Evolutionary conservation across 2,329 filamentous ascomycete species (phyloP), one percentile per base, ranked within the genome.

Genomic region (Geosmithia putterillii): DNA sequence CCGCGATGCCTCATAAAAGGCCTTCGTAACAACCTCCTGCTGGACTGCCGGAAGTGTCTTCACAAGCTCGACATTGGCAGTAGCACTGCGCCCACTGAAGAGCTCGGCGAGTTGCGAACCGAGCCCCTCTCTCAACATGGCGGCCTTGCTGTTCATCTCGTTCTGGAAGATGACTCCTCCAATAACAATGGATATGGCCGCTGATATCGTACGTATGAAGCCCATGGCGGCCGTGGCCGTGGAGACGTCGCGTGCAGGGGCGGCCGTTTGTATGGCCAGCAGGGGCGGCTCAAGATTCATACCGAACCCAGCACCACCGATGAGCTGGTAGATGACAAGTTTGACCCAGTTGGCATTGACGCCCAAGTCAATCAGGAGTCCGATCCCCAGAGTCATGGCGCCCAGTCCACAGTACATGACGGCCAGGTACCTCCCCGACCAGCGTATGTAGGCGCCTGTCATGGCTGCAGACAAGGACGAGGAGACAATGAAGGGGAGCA

Each of bases 251-350:
- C 66, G 60, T 7, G 70, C 71, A 15, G 68, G 64, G 35, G 84
- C 74, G 12, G 71, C 72, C 3, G 74, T 70, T 51, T 86, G 82
- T 5, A 86, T 67, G 0, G 76, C 74, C 34, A 83, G 71, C 20
- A 83, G 63, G 0, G 77, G 78, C 0, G 73, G 61, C 54, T 81
- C 77, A 56, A 81, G 79, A 54, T 78, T 76, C 34, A 76, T 72
- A 0, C 79, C 79, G 6, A 77, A 68, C 20, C 79, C 79, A 5
- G 76, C 52, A n/a, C 77, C 77, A 4, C 66, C 67, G 25, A 82
- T 62, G 40, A 82, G 59, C 56, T 81, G 75, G 52, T 67, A 82
- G 37, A 73, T 45, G 50, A 74, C 51, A 37, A 76, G 59, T 53
- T 67, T 69, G 45, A 54, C 44, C 59, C 69, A 66, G 54, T 70